phyloP scores from a whole-genome alignment of 164 flowering plant species.

The Santalum album region DNA sequence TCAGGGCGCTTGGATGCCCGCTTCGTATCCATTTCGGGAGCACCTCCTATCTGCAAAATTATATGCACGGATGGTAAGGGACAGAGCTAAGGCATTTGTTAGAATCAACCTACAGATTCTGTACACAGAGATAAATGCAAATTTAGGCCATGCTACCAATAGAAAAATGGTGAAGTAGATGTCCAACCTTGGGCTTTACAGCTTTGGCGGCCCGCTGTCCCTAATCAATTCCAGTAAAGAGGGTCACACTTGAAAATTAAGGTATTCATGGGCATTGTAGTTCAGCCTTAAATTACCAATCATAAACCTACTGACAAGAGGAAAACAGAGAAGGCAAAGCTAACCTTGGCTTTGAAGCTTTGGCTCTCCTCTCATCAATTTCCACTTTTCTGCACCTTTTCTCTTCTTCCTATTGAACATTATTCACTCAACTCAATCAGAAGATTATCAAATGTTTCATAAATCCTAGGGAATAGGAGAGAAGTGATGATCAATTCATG shows the following conservation, averaged over 20 bases:
- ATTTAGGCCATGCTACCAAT: not conserved
- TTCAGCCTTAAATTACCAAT: too few species aligned
- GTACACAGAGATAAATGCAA: not conserved
- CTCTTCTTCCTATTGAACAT: slow-evolving; percentile 39
- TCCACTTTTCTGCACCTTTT: slow-evolving; percentile 25
- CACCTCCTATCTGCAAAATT: slow-evolving; percentile 24
- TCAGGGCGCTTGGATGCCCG: slow-evolving; percentile 48
- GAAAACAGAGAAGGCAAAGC: not conserved
- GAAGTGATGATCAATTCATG: not conserved
- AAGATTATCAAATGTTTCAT: not conserved
- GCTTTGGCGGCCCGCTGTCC: not conserved
- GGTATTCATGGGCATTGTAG: too few species aligned
- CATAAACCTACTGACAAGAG: too few species aligned
- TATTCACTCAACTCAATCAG: not conserved
- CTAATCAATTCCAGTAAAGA: not conserved
- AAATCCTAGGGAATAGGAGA: not conserved
- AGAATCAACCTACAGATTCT: not conserved
- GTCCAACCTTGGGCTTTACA: too few species aligned
- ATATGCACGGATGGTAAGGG: not conserved
- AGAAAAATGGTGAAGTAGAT: not conserved
- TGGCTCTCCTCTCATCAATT: slow-evolving; percentile 7
- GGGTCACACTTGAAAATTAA: too few species aligned
- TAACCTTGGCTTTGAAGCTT: slow-evolving; percentile 29
- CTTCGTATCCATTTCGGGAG: slow-evolving; percentile 18
- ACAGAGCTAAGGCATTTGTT: too few species aligned